These are phyloP conservation scores for Noccaea bulbosa DNA, from an alignment of 345 rosid species.

Conservation along the genomic window DNA sequence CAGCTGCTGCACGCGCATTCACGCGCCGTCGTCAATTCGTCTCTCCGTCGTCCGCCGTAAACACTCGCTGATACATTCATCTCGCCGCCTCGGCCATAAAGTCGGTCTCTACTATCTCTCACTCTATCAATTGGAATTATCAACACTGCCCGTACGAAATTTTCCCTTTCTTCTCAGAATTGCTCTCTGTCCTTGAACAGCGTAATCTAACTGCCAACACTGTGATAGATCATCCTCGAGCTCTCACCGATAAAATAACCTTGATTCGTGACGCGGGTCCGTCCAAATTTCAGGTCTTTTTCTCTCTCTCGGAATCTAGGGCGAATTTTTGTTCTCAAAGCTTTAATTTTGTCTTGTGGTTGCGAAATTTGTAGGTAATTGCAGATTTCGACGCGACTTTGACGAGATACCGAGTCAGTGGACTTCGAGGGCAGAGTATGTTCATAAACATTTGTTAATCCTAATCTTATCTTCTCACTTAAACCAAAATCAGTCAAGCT, in stretches of 20 bases:
- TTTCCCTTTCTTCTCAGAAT: slow-evolving; percentile 29
- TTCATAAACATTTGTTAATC: slow-evolving; percentile 5
- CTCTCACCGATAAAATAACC: slow-evolving; percentile 53
- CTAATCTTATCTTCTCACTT: slow-evolving; percentile 10
- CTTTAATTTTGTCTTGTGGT: slow-evolving; percentile 13
- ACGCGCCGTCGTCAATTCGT: slow-evolving; percentile 34
- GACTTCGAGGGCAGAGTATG: slow-evolving; percentile 71
- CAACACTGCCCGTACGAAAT: neutral
- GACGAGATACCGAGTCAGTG: slow-evolving; percentile 67
- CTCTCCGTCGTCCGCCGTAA: slow-evolving; percentile 14
- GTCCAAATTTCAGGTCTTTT: slow-evolving; percentile 75
- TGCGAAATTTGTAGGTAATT: slow-evolving; percentile 44
- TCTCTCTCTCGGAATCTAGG: slow-evolving; percentile 42
- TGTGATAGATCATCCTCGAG: slow-evolving; percentile 49
- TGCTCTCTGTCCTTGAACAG: slow-evolving; percentile 37
- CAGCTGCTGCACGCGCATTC: slow-evolving; percentile 27
- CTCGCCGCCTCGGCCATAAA: slow-evolving; percentile 7
- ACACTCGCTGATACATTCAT: neutral
- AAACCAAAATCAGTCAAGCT: slow-evolving; percentile 15
- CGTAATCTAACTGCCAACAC: slow-evolving; percentile 44
- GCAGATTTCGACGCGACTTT: slow-evolving; percentile 90
- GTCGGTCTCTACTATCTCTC: slow-evolving; percentile 10
- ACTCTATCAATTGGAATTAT: neutral
- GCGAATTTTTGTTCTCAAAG: slow-evolving; percentile 13
- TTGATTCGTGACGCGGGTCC: slow-evolving; percentile 70